Conservation (phyloP, 2,329 filamentous ascomycete genomes). For the Sarocladium kiliense region DNA sequence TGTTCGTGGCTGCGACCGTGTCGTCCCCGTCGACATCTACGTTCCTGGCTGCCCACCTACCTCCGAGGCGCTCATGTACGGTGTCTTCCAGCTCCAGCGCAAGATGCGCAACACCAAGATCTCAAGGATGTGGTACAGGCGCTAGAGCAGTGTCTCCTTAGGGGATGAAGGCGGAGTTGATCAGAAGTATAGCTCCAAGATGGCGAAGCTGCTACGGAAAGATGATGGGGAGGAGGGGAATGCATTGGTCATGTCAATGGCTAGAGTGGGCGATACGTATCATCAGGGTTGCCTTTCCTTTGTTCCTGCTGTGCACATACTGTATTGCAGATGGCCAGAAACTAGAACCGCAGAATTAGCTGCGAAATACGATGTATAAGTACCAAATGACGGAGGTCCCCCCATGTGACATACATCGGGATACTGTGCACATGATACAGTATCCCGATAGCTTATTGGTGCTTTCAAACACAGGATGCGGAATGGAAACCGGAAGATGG, state of each 20-base stretch:
- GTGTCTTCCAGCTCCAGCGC: constrained; percentile 71
- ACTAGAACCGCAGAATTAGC: constrained; percentile 1
- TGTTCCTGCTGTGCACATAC: constrained; percentile 6
- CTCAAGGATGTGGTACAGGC: constrained; percentile 53
- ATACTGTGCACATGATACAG: too few species aligned
- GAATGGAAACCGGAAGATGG: too few species aligned
- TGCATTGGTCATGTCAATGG: neutral
- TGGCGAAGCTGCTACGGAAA: neutral
- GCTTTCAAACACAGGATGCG: too few species aligned
- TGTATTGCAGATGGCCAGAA: neutral
- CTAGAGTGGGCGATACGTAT: neutral
- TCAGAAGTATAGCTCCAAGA: neutral
- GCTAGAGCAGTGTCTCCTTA: too few species aligned
- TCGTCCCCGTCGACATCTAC: constrained; percentile 76
- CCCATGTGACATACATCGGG: neutral
- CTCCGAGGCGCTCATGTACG: constrained; percentile 58
- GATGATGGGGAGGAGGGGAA: neutral
- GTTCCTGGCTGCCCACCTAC: constrained; percentile 68
- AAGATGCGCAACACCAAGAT: constrained; percentile 63
- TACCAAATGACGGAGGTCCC: neutral
- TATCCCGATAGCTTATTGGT: too few species aligned
- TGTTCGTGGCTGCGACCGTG: constrained; percentile 67
- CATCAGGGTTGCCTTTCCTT: constrained; percentile 1
- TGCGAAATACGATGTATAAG: constrained; percentile 9
- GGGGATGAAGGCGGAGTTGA: neutral